Percentiles rank a stretch among this genome's conserved stretches.
Evolutionary conservation across 805 yeast genomes (phyloP).

Genomic region (Nakazawaea laoshanensis): DNA sequence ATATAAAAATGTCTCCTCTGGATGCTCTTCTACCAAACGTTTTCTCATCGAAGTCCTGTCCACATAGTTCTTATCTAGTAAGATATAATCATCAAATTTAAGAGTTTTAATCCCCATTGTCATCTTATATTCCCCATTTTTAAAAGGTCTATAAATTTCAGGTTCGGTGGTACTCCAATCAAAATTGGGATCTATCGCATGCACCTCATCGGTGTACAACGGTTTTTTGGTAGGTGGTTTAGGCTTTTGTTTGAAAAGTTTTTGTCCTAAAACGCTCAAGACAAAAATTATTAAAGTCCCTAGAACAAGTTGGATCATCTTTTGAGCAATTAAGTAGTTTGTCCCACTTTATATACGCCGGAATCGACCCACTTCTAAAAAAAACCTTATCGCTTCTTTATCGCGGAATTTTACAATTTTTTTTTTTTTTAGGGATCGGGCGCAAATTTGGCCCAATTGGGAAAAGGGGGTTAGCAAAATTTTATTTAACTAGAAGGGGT

Average conservation of each 20-base stretch:
- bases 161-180: constrained; percentile 38
- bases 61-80: constrained; percentile 53
- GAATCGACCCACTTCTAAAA: too few species aligned
- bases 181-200: constrained; percentile 26
- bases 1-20: constrained; percentile 25
- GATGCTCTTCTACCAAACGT: constrained; percentile 22
- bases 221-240: not conserved
- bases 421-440: too few species aligned
- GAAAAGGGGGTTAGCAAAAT: too few species aligned
- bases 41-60: constrained; percentile 32
- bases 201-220: not conserved
- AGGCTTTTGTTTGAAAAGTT: not conserved
- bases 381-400: too few species aligned
- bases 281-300: not conserved
- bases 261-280: not conserved
- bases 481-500: too few species aligned
- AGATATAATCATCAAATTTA: constrained; percentile 45
- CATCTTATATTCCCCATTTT: constrained; percentile 40
- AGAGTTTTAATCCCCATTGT: constrained; percentile 54
- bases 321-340: too few species aligned
- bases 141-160: constrained; percentile 35
- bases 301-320: too few species aligned
- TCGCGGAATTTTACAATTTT: too few species aligned
- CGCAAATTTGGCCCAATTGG: too few species aligned
- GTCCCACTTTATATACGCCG: too few species aligned